phyloP scores from a whole-genome alignment of 1,284 basidiomycete genomes.

The Puccinia coronata region DNA sequence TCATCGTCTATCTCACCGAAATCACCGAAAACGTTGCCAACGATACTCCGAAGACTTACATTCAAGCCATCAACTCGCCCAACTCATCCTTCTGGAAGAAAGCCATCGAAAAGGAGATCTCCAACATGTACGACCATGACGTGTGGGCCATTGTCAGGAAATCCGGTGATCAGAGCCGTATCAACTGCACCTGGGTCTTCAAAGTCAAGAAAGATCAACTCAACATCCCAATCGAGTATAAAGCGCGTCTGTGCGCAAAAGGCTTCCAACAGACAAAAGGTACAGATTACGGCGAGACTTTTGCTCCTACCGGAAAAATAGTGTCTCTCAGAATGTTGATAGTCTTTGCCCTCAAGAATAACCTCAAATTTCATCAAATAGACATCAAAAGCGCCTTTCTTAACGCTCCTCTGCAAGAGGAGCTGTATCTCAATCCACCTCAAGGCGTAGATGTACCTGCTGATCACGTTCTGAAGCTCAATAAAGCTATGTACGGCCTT shows the following conservation, averaged over 20 bases:
- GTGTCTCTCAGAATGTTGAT: neutral
- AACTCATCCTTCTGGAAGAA: neutral
- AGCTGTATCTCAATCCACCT: neutral
- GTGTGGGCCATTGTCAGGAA: neutral
- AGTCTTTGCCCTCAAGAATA: neutral
- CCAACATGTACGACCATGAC: neutral
- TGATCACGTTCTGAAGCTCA: neutral
- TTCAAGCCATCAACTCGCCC: neutral
- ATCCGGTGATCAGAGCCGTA: neutral
- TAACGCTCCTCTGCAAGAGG: neutral
- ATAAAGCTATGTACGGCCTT: conserved; percentile 1
- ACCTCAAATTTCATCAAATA: conserved; percentile 7
- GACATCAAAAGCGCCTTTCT: no score
- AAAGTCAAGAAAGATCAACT: conserved; percentile 9
- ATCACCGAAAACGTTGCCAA: neutral
- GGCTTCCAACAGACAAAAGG: conserved; percentile 5
- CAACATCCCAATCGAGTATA: neutral
- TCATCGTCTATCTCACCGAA: neutral
- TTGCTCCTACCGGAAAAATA: conserved; percentile 2
- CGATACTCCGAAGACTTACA: neutral
- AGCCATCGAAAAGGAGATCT: neutral
- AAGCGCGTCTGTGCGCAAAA: neutral
- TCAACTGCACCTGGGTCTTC: conserved; percentile 12
- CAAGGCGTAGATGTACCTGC: neutral
- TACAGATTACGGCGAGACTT: neutral